Evolutionary conservation across 1,139 yeast species (phyloP).

Genomic region (Candida tropicalis): DNA sequence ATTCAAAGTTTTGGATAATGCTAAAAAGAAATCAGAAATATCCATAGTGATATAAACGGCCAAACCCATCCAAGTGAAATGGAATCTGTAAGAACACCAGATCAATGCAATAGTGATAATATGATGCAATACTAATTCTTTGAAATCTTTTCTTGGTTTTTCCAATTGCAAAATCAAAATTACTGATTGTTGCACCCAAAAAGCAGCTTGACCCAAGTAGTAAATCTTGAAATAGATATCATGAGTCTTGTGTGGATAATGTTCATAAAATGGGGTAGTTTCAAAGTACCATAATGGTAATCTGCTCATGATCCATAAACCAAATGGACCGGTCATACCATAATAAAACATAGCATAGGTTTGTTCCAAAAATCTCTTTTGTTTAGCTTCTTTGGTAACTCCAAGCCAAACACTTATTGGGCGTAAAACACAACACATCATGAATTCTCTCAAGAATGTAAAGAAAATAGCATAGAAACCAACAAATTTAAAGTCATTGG

Average conservation of each 20-base stretch:
- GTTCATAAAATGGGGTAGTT: conserved; percentile 75
- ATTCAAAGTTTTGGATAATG: conserved; percentile 80
- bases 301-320: conserved; percentile 83
- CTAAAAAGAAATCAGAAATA: conserved; percentile 85
- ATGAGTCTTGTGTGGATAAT: conserved; percentile 83
- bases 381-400: conserved; percentile 57
- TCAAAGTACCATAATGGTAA: conserved; percentile 88
- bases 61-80: conserved; percentile 94
- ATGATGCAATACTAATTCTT: conserved; percentile 91
- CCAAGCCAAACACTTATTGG: conserved; percentile 68
- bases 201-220: conserved; percentile 91
- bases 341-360: conserved; percentile 82
- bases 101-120: conserved; percentile 87
- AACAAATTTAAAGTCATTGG: conserved; percentile 78
- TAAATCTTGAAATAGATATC: conserved; percentile 72
- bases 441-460: conserved; percentile 87
- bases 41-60: conserved; percentile 95
- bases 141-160: conserved; percentile 91
- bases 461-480: conserved; percentile 80
- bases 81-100: conserved; percentile 90
- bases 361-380: conserved; percentile 90
- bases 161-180: conserved; percentile 83
- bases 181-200: conserved; percentile 95
- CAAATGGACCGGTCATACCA: conserved; percentile 81
- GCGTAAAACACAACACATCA: conserved; percentile 77